Evolutionary conservation across 2,329 filamentous ascomycete genomes (phyloP), one percentile per base, ranked within the genome.

Genomic region (Botryotinia narcissicola): DNA sequence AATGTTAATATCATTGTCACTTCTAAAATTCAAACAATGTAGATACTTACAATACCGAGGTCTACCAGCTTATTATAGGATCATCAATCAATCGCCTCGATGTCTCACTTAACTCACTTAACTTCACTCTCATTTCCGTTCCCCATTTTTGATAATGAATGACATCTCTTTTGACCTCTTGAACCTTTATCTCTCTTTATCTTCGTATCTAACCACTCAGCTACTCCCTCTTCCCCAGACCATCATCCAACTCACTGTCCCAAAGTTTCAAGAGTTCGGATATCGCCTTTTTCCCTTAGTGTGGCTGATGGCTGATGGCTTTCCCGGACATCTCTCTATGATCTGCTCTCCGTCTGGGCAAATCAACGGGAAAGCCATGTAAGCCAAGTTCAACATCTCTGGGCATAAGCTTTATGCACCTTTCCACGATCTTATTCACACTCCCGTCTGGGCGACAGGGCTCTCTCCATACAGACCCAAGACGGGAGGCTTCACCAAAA

Each of bases 91-190:
- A n/a, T n/a, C 51, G 7, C 37, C 35, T 62, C 60, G 8, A 63
- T 63, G 60, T 63, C 40, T 64, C 61, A 63, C 40, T 44, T 25
- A 44, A 16, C 16, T 42, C 40, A 42, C 40, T 5, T 42, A 18
- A 22, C 37, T n/a, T 18, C 40, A 16, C 40, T 18, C 37, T 44
- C 59, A 42, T 40, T 20, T 20, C 25, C n/a, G 2, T 29, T 63
- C n/a, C 61, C 61, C 61, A 63, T 63, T n/a, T 44, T 63, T 63
- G 61, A 63, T 69, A 61, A 61, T 22, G 59, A 37, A 20, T 59
- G 35, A 16, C 66, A 29, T 69, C 48, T 69, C 48, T 40, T 20
- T 69, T 7, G 44, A 57, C 16, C n/a, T 18, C 35, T 5, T 12
- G 14, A 4, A 18, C 4, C 2, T 16, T 32, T 3, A 32, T 46